phyloP scores from a whole-genome alignment of 1,139 yeast genomes.

The Zygoascus sp. region DNA sequence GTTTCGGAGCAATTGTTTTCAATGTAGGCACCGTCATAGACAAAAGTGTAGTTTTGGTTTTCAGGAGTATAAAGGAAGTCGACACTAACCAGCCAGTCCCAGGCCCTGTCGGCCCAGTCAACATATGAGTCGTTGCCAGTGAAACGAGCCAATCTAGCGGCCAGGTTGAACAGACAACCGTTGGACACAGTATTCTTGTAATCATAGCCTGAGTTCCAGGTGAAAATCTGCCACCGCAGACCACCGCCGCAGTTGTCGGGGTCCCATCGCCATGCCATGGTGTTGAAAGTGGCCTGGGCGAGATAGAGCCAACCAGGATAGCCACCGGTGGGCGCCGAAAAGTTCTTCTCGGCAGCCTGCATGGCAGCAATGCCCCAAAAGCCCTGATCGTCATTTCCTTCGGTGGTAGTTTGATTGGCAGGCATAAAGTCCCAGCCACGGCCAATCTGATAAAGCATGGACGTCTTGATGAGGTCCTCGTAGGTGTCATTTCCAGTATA shows the following conservation, averaged over 20 bases:
- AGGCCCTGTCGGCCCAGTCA: conserved; percentile 60
- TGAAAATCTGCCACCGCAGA: conserved; percentile 79
- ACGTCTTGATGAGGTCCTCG: conserved; percentile 50
- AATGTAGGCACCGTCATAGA: conserved; percentile 71
- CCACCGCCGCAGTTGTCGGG: conserved; percentile 63
- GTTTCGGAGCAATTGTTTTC: conserved; percentile 52
- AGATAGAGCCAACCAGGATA: conserved; percentile 62
- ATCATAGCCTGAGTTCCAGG: conserved; percentile 70
- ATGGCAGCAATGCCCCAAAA: conserved; percentile 85
- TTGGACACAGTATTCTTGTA: conserved; percentile 78
- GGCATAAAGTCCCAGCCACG: conserved; percentile 67
- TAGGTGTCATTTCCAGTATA: conserved; percentile 61
- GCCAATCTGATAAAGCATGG: conserved; percentile 65
- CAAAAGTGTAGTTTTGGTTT: conserved; percentile 20
- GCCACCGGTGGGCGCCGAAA: conserved; percentile 53
- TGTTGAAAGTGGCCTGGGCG: conserved; percentile 71
- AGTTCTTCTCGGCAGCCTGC: conserved; percentile 79
- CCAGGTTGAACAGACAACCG: conserved; percentile 71
- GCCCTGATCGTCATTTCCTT: conserved; percentile 92
- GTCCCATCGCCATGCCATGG: conserved; percentile 78
- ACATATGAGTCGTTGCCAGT: conserved; percentile 51
- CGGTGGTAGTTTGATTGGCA: conserved; percentile 65
- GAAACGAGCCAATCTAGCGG: conserved; percentile 72
- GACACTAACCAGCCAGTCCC: conserved; percentile 62
- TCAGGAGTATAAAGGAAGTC: conserved; percentile 43